A percentile compares a stretch with the other conserved stretches of the same genome.
Evolutionary conservation across 1,139 yeast genomes (phyloP).

Genomic region (Nakaseomyces delphensis): DNA sequence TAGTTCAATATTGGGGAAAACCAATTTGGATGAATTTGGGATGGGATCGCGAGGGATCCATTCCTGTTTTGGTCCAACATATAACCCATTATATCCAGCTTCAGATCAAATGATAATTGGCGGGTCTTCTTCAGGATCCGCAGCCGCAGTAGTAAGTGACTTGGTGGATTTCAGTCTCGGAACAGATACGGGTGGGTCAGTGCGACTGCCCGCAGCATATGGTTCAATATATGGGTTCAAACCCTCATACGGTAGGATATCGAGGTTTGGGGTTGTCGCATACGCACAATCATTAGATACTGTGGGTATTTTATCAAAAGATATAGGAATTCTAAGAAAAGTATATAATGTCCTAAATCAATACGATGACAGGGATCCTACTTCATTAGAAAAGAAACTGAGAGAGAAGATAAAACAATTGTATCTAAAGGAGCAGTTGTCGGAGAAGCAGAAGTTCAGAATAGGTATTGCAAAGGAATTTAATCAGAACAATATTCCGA

Average conservation of each 20-base stretch:
- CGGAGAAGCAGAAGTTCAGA: conserved; percentile 26
- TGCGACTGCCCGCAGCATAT: conserved; percentile 83
- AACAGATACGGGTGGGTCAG: conserved; percentile 96
- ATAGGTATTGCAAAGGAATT: conserved; percentile 73
- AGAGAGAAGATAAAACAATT: conserved; percentile 31
- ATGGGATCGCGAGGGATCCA: conserved; percentile 76
- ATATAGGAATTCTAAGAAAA: conserved; percentile 36
- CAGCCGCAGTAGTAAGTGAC: conserved; percentile 76
- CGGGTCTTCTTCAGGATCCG: conserved; percentile 95
- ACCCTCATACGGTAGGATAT: conserved; percentile 85
- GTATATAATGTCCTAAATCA: conserved; percentile 52
- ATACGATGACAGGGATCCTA: conserved; percentile 72
- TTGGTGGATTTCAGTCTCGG: conserved; percentile 71
- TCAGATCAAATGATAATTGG: conserved; percentile 46
- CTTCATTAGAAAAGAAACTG: conserved; percentile 42
- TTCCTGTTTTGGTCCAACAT: conserved; percentile 54
- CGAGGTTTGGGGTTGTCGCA: conserved; percentile 85
- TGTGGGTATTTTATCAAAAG: conserved; percentile 67
- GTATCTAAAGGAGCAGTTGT: conserved; percentile 12
- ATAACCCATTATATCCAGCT: conserved; percentile 51
- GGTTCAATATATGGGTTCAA: conserved; percentile 81
- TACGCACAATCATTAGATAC: conserved; percentile 94
- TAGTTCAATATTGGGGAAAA: conserved; percentile 53
- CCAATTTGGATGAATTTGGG: conserved; percentile 96
- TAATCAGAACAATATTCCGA: conserved; percentile 46